phyloP scores from a whole-genome alignment of 2,329 filamentous ascomycete species.

The Monosporascus cannonballus region DNA sequence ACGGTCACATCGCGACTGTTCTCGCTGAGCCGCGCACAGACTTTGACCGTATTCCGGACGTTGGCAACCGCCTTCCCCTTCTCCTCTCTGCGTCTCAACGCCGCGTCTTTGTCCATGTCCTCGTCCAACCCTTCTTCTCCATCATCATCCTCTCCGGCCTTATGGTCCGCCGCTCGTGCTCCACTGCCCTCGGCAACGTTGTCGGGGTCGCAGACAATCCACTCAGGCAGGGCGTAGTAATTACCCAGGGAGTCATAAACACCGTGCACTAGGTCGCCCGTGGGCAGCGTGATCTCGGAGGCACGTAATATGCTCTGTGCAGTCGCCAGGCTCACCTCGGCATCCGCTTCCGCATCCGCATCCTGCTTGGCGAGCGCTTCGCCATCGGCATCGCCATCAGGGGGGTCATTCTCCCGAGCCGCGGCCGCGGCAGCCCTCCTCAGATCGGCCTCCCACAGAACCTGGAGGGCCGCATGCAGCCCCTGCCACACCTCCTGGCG shows the following conservation, averaged over 20 bases:
- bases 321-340: constrained; percentile 44
- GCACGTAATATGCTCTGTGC: constrained; percentile 79
- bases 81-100: constrained; percentile 41
- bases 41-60: constrained; percentile 47
- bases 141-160: neutral
- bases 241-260: constrained; percentile 67
- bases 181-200: constrained; percentile 38
- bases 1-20: constrained; percentile 58
- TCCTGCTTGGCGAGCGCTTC: constrained; percentile 9
- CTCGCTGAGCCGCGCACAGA: constrained; percentile 61
- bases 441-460: constrained; percentile 54
- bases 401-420: neutral
- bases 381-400: constrained; percentile 1
- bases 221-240: constrained; percentile 62
- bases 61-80: constrained; percentile 54
- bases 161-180: constrained; percentile 2
- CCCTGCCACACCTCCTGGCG: constrained; percentile 75
- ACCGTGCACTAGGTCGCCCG: constrained; percentile 64
- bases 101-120: constrained; percentile 25
- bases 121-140: constrained; percentile 1
- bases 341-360: constrained; percentile 15
- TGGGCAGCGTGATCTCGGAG: constrained; percentile 68
- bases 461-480: constrained; percentile 59
- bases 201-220: constrained; percentile 61
- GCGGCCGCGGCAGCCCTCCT: constrained; percentile 5